Base-by-base conservation (phyloP, 2,329 filamentous ascomycete genomes). In the Scopulariopsis brevicaulis region DNA sequence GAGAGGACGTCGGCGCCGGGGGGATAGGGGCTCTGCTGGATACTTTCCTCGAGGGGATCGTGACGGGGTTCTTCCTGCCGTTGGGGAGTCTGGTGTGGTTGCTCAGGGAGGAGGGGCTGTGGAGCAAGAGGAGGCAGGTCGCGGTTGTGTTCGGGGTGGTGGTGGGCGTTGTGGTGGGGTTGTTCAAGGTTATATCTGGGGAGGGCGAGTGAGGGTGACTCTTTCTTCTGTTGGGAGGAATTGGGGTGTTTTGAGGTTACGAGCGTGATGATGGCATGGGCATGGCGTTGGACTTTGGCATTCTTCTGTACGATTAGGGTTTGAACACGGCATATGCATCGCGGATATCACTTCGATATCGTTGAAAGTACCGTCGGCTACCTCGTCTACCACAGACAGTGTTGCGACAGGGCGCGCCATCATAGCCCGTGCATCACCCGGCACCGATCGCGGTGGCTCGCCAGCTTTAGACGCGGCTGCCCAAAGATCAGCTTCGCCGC, bases 1-100 rank as follows among this genome's bases (percentile, higher is more conserved):
- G 77, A 62, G 74, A 79, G 37, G 75, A 76, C 28, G 75, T 77
- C 3, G 77, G 79, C 43, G 70, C 75, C 18, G 72, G 72, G n/a
- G 56, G 57, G 32, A 73, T 75, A 55, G 65, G 70, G 18, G 84
- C 82, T 0, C 80, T 88, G 12, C 74, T 96, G 52, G 93, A 97
- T 66, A 86, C 95, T 66, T 83, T 96, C 75, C 78, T 97, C 59
- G 89, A 86, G 73, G 94, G 92, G 4, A 90, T 94, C 70, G 75
- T 95, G 60, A 89, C 94, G 65, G 94, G 94, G 0, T 99, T 97
- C 76, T 88, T 99, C 69, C 97, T 93, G 83, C 94, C 94, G 4
- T 71, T 97, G 11, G 93, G 90, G 0, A 91, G 89, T 65, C 75
- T 93, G 59, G 84, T 87, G 56, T 96, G 92, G 90, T 75, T 95